Percentiles rank a stretch among this genome's conserved stretches.
Conservation (phyloP, 495 filamentous ascomycete species). For the Podospora didyma region DNA sequence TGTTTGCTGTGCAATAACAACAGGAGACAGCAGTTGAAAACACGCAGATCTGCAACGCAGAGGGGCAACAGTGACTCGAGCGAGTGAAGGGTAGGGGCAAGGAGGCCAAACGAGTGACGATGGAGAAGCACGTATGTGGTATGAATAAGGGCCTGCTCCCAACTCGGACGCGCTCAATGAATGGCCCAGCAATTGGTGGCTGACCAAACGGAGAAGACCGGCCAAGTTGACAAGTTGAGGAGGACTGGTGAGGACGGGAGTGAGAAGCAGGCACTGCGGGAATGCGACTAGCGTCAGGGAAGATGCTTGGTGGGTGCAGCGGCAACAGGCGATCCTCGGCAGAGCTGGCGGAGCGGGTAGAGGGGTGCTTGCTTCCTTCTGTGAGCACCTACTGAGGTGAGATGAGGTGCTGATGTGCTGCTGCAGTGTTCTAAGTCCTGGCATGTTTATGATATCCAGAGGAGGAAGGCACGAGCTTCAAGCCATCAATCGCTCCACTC, state of each 20-base stretch:
- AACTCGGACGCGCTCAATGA: no score
- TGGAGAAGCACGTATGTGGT: not conserved
- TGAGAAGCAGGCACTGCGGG: not conserved
- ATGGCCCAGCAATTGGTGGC: not conserved
- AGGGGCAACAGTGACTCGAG: no score
- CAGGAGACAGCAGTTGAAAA: no score
- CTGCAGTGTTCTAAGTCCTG: no score
- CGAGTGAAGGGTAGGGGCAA: no score
- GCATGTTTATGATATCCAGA: not conserved
- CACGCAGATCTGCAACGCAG: no score
- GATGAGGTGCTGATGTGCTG: no score
- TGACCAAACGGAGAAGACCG: not conserved
- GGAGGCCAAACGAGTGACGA: conserved; percentile 2
- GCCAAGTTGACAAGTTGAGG: not conserved
- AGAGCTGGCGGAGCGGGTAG: not conserved
- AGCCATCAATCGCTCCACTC: not conserved
- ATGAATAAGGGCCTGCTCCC: no score
- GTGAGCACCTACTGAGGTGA: no score
- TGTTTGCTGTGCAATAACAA: no score
- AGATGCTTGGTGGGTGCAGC: conserved; percentile 13
- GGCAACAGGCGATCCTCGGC: conserved; percentile 9
- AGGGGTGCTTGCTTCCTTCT: not conserved
- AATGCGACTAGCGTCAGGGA: conserved; percentile 5
- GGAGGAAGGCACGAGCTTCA: not conserved
- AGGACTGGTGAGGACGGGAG: not conserved